Base-by-base conservation (phyloP, 768 basidiomycete species). In the Rossbeevera mucosa region DNA sequence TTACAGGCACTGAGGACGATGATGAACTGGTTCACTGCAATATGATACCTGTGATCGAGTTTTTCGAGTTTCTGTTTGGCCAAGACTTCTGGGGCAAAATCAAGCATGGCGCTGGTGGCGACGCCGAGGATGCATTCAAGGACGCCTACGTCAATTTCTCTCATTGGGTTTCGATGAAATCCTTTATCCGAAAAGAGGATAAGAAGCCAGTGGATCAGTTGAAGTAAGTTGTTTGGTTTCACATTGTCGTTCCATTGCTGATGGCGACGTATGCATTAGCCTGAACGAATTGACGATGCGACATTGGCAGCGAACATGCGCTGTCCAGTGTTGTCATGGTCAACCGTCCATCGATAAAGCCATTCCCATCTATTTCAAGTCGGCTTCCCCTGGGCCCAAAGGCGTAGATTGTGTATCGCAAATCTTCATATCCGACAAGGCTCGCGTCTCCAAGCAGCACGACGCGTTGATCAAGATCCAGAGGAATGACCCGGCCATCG, bases 21-120 rank as follows among this genome's bases (percentile, higher is more conserved):
- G 16, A 3, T n/a, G 33, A 36, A 9, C 33, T 36, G 8, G 16
- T 36, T 36, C 33, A 36, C 33, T 36, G 33, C 8, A 0, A n/a
- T 8, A 36, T 36, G 33, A 4, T 36, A 16, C 33, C 33, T n/a
- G 16, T 36, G n/a, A 9, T 36, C 33, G 4, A 36, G 16, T 58
- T 52, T 13, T 36, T 58, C 9, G 7, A 45, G 12, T 55, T 50
- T 22, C 24, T 58, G 1, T 58, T 36, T 9, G 33, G 33, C 33
- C 6, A 36, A 4, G 14, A 36, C n/a, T 36, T 36, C 33, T 36
- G 33, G 31, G 7, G 2, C 7, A n/a, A n/a, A n/a, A n/a, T 8
- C n/a, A 16, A 33, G 33, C 0, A 36, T n/a, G 7, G 16, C 6
- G 33, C 33, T n/a, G 33, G 16, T n/a, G 3, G 1, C 8, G 8